These are phyloP conservation scores for Solanum chiquidenum DNA, from an alignment of 257 asterid species.

Conservation along the genomic window DNA sequence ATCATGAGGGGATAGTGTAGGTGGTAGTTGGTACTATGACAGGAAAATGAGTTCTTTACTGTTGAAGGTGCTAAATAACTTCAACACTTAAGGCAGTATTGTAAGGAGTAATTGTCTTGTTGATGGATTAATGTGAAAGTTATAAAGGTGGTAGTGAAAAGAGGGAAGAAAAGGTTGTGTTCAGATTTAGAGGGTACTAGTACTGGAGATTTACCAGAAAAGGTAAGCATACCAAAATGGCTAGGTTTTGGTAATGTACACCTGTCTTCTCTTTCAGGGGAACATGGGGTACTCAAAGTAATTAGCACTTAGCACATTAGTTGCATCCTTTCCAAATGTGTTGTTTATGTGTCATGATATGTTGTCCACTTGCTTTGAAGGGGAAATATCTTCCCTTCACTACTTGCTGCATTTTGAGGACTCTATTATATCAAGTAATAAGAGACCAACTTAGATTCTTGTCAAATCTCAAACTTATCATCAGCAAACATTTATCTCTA, in stretches of 20 bases:
- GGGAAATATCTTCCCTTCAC: neutral
- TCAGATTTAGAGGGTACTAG: neutral
- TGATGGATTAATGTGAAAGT: neutral
- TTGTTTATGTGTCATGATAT: neutral
- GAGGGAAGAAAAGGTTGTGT: neutral
- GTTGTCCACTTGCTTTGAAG: neutral
- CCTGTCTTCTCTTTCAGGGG: neutral
- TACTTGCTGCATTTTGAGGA: neutral
- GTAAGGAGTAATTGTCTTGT: neutral
- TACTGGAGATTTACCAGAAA: neutral
- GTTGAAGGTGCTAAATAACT: neutral
- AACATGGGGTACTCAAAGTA: neutral
- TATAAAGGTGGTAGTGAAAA: neutral
- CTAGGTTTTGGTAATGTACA: neutral
- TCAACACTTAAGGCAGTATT: neutral
- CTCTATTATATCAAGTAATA: neutral
- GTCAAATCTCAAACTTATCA: neutral
- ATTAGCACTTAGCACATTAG: neutral
- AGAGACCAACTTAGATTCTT: neutral
- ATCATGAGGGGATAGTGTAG: neutral
- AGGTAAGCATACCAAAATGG: neutral
- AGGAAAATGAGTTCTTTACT: neutral
- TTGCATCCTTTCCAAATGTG: neutral
- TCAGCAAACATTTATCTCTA: neutral
- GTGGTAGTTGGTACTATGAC: neutral